Evolutionary conservation across 495 filamentous ascomycete species (phyloP), one percentile per base, ranked within the genome.

Genomic region (Neurospora pannonica): DNA sequence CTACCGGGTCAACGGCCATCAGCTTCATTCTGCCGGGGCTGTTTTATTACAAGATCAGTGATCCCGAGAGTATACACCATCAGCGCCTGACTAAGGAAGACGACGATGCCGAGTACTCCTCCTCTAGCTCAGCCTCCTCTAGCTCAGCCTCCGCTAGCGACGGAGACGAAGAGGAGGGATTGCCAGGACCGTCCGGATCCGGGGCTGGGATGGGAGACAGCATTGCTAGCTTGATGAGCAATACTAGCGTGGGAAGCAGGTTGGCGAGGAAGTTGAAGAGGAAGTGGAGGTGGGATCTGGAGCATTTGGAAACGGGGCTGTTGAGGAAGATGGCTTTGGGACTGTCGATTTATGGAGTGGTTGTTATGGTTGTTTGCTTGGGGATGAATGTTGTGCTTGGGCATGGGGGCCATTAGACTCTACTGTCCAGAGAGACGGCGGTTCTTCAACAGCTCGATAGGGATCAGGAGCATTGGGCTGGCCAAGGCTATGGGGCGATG

Each of bases 31-130:
- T 99, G 0, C 97, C 96, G 0, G 96, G 96, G 0, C 80, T 98
- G 17, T 98, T 99, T 82, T 99, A 98, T 85, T 98, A 98, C 86
- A 98, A 98, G 83, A 98, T 99, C 72, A 94, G 92, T 0, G 89
- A 91, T 15, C 97, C 97, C 0, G 90, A 97, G 54, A 93, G 92
- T 10, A 87, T 91, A 72, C 86, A 94, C 69, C 94, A 97, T 77
- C 93, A 94, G 77, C 90, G 92, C 11, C 83, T 97, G 21, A 86
- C 93, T 77, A 97, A 97, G 81, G 94, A 96, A 78, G 94, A 98
- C 78, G 95, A 98, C 74, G 91, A 94, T 74, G 87, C 81, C 10
- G 81, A 83, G 13, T 83, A 82, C 21, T 72, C 84, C 0, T 84
- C 82, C 10, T 67, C 54, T 6, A 8, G 24, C 28, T 62, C 54